Percentiles rank a stretch among this genome's conserved stretches.
Conservation (phyloP, 2,329 filamentous ascomycete species). For the Xylaria sp. region DNA sequence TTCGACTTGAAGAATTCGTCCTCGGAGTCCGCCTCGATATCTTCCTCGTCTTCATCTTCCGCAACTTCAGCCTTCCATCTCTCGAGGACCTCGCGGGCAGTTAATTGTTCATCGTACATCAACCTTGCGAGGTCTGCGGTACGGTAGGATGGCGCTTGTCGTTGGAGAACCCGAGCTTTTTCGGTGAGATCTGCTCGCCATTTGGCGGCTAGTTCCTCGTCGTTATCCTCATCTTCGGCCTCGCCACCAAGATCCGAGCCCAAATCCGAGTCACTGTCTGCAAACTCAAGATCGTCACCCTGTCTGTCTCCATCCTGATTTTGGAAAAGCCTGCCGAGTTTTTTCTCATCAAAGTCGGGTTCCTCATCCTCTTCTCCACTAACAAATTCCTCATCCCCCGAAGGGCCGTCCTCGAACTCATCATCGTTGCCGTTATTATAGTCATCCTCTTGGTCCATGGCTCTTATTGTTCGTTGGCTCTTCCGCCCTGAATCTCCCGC, state of each 20-base stretch:
- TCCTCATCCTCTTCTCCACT: constrained; percentile 68
- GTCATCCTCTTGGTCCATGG: constrained; percentile 70
- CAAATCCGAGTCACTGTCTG: constrained; percentile 95
- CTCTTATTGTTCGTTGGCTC: constrained; percentile 65
- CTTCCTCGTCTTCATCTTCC: constrained; percentile 67
- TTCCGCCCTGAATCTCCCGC: constrained; percentile 72
- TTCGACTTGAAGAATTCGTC: constrained; percentile 75
- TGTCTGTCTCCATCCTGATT: constrained; percentile 59
- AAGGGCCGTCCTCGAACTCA: constrained; percentile 62
- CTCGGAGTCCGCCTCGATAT: constrained; percentile 67
- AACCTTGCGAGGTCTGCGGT: constrained; percentile 85
- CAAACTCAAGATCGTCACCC: constrained; percentile 82
- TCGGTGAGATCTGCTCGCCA: constrained; percentile 92
- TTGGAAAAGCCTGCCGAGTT: constrained; percentile 70
- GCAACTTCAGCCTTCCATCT: constrained; percentile 80
- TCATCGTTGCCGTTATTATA: constrained; percentile 60
- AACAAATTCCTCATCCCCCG: constrained; percentile 62
- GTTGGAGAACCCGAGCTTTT: constrained; percentile 77
- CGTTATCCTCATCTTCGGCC: constrained; percentile 29
- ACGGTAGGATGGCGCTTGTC: constrained; percentile 77
- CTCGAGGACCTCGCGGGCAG: constrained; percentile 78
- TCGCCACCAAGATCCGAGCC: constrained; percentile 70
- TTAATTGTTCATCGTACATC: constrained; percentile 87
- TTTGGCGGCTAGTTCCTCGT: constrained; percentile 77
- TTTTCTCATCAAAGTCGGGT: constrained; percentile 68